Percentiles rank a stretch among this genome's conserved stretches.
These are phyloP conservation scores for Hemileia vastatrix DNA, from an alignment of 1,284 basidiomycete species.

Conservation along the genomic window DNA sequence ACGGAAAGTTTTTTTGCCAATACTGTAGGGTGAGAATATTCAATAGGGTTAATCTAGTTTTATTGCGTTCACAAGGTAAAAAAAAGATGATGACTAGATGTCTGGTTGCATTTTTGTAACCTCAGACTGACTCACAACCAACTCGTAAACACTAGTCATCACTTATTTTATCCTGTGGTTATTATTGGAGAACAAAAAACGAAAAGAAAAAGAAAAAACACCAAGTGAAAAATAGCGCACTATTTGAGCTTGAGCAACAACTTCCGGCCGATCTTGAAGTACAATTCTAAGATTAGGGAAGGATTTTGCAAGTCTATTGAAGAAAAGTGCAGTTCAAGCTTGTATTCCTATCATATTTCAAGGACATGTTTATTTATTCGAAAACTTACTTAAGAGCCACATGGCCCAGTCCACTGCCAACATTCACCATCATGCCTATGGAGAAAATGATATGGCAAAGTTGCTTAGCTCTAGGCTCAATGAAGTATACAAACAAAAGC, in stretches of 20 bases:
- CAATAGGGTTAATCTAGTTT: neutral
- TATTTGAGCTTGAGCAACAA: slow-evolving; percentile 12
- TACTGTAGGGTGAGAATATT: slow-evolving; percentile 1
- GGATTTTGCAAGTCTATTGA: slow-evolving; percentile 13
- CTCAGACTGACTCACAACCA: too few relatives aligned
- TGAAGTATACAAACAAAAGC: neutral
- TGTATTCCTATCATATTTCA: too few relatives aligned
- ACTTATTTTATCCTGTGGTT: too few relatives aligned
- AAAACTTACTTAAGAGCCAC: too few relatives aligned
- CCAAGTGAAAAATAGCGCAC: neutral
- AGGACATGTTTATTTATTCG: too few relatives aligned
- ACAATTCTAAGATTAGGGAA: slow-evolving; percentile 17
- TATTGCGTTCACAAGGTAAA: too few relatives aligned
- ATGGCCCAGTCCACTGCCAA: slow-evolving; percentile 18
- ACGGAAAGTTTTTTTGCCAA: slow-evolving; percentile 22
- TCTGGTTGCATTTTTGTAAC: too few relatives aligned
- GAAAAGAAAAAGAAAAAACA: neutral
- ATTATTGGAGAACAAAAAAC: too few relatives aligned
- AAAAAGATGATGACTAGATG: too few relatives aligned
- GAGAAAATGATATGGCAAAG: neutral
- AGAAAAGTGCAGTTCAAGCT: too few relatives aligned
- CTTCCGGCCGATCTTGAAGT: slow-evolving; percentile 16
- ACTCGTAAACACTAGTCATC: too few relatives aligned
- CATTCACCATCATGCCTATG: slow-evolving; percentile 20
- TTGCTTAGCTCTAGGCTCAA: neutral